Base-by-base conservation (phyloP, 1,284 basidiomycete genomes). In the Boletus semigastroideus region DNA sequence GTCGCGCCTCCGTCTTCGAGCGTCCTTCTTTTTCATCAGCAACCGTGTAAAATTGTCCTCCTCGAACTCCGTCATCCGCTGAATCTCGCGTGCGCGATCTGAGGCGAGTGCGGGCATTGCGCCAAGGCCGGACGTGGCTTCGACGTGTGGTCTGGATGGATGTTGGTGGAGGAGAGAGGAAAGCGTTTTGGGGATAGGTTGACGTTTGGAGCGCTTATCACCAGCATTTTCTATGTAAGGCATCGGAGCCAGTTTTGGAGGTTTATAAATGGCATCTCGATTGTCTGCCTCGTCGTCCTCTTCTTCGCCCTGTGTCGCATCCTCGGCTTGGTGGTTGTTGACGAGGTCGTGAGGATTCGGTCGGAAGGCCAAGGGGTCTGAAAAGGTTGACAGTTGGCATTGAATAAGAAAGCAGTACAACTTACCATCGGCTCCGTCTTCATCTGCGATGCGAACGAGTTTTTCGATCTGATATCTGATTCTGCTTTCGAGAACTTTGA, bases 391-490 rank as follows among this genome's bases (percentile, higher is more conserved):
- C 16, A 60, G 46, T 25, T 25, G 40, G 34, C n/a, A 33, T 19
- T 22, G 14, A 38, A 39, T 48, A 25, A 33, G 27, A 39, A 55
- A 19, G n/a, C 10, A 13, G 37, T 17, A 42, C 16, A 49, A 62
- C 74, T 55, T 62, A 90, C 91, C 92, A 60, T 93, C 85, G 12
- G 80, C 72, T 17, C 80, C 73, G 48, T 83, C 78, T 40, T 82
- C 79, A 49, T 86, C 83, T 31, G 91, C 88, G 5, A 90, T 72
- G 51, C 84, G 80, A 30, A 94, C 80, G 19, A 97, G 82, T 69
- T 98, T 98, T 63, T 98, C 94, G 63, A 98, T 92, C 70, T 98
- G 95, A 69, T 98, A 97, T 54, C 84, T 86, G 79, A 98, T 87
- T 63, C 91, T 86, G 49, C 78, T 79, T 71, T 99, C 95, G 36